Conservation (phyloP, 2,329 filamentous ascomycete species). For the Trichoderma breve region DNA sequence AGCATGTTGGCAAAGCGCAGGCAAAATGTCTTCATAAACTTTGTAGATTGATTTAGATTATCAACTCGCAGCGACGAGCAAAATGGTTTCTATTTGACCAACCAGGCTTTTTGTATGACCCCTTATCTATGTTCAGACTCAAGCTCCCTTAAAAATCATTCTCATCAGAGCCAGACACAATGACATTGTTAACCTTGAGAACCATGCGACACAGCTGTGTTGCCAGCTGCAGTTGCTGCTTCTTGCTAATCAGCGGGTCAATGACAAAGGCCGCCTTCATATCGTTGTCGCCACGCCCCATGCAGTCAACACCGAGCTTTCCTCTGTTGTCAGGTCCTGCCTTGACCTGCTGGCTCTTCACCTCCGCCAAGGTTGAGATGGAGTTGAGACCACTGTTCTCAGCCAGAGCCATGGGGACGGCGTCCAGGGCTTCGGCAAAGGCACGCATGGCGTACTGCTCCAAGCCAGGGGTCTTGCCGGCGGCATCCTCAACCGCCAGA, state of each 20-base stretch:
- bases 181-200: conserved; percentile 95
- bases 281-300: conserved; percentile 91
- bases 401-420: conserved; percentile 90
- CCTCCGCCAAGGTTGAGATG: conserved; percentile 88
- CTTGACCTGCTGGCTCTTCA: conserved; percentile 97
- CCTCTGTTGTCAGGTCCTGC: conserved; percentile 50
- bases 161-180: conserved; percentile 82
- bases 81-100: conserved; percentile 22
- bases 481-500: conserved; percentile 90
- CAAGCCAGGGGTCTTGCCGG: conserved; percentile 90
- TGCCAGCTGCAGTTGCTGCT: conserved; percentile 91
- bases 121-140: conserved; percentile 23
- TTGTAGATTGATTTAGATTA: conserved; percentile 15
- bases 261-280: conserved; percentile 99
- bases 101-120: conserved; percentile 30
- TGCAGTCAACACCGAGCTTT: conserved; percentile 92
- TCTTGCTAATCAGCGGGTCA: conserved; percentile 96
- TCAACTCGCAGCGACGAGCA: conserved; percentile 11
- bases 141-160: conserved; percentile 68
- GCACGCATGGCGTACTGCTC: conserved; percentile 99
- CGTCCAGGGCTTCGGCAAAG: conserved; percentile 91
- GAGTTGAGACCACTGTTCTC: conserved; percentile 97
- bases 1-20: background rate
- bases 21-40: background rate
- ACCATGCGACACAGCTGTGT: conserved; percentile 99